Evolutionary conservation across 371 early-diverging fungal species (phyloP).

Genomic region (Batrachochytrium dendrobatidis): DNA sequence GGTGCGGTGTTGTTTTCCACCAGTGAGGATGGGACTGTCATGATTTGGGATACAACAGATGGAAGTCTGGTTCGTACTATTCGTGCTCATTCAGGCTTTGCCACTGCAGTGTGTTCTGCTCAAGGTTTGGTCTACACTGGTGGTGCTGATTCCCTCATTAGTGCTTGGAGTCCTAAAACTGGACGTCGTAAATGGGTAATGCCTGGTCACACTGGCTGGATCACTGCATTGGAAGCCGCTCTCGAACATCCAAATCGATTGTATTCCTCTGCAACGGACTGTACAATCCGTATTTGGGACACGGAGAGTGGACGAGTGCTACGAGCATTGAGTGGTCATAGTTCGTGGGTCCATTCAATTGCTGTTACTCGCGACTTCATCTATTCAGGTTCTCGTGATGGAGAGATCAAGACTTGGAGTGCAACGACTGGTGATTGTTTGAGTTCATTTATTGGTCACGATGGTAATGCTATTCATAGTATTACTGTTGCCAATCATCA

Average conservation of each 20-base stretch:
- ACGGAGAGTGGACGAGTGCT: slow-evolving; percentile 60
- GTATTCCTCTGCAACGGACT: slow-evolving; percentile 77
- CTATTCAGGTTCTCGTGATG: slow-evolving; percentile 81
- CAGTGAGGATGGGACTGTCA: neutral
- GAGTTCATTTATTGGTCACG: slow-evolving; percentile 77
- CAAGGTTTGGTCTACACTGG: neutral
- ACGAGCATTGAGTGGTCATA: slow-evolving; percentile 65
- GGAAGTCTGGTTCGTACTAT: neutral
- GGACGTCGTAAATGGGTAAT: slow-evolving; percentile 37
- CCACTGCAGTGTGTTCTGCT: neutral
- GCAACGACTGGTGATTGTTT: slow-evolving; percentile 69
- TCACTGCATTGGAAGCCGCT: slow-evolving; percentile 59
- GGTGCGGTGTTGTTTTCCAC: neutral
- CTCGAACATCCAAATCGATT: slow-evolving; percentile 60
- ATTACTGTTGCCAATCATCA: slow-evolving; percentile 20
- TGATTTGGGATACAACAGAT: neutral
- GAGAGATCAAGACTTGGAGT: slow-evolving; percentile 85
- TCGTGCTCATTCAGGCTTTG: neutral
- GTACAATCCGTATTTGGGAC: slow-evolving; percentile 79
- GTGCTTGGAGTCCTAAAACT: slow-evolving; percentile 28
- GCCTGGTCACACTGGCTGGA: slow-evolving; percentile 72
- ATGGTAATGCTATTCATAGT: slow-evolving; percentile 67
- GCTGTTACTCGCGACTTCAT: slow-evolving; percentile 40
- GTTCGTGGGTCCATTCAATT: slow-evolving; percentile 61
- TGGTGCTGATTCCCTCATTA: neutral